These are phyloP conservation scores for Sonneratia caseolaris DNA, from an alignment of 345 rosid genomes.

Conservation along the genomic window DNA sequence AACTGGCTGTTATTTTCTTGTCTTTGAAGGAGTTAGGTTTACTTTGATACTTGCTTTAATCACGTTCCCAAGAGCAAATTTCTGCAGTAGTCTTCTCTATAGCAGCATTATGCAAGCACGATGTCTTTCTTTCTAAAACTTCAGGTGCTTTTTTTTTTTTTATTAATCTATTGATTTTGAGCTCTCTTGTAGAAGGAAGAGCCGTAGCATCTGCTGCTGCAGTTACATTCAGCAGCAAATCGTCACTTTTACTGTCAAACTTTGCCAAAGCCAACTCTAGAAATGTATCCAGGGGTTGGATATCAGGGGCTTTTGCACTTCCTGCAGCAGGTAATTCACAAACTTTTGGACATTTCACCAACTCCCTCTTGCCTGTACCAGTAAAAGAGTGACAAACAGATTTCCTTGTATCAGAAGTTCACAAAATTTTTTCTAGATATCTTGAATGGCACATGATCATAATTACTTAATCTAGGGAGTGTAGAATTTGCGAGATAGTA, in stretches of 20 bases:
- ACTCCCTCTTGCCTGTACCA: slow-evolving; percentile 1
- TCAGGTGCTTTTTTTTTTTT: background rate
- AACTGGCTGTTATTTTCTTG: background rate
- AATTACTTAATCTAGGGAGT: background rate
- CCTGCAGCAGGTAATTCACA: slow-evolving; percentile 77
- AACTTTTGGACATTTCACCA: background rate
- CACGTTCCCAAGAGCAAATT: background rate
- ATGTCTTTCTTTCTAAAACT: no score
- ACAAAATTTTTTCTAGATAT: background rate
- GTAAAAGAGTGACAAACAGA: background rate
- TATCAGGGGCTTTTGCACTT: slow-evolving; percentile 63
- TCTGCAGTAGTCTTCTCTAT: background rate
- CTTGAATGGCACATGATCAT: background rate
- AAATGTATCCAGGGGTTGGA: slow-evolving; percentile 50
- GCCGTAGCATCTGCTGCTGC: slow-evolving; percentile 63
- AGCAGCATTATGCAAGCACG: background rate
- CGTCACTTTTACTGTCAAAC: slow-evolving; percentile 39
- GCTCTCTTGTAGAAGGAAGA: slow-evolving; percentile 42
- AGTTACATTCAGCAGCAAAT: slow-evolving; percentile 46
- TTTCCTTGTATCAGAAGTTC: background rate
- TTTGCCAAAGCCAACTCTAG: slow-evolving; percentile 38
- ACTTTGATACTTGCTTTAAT: background rate
- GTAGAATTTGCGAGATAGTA: background rate
- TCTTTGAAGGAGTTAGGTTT: background rate
- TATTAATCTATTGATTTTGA: background rate